These are phyloP conservation scores for Penicillium herquei DNA, from an alignment of 495 filamentous ascomycete genomes.

Conservation along the genomic window DNA sequence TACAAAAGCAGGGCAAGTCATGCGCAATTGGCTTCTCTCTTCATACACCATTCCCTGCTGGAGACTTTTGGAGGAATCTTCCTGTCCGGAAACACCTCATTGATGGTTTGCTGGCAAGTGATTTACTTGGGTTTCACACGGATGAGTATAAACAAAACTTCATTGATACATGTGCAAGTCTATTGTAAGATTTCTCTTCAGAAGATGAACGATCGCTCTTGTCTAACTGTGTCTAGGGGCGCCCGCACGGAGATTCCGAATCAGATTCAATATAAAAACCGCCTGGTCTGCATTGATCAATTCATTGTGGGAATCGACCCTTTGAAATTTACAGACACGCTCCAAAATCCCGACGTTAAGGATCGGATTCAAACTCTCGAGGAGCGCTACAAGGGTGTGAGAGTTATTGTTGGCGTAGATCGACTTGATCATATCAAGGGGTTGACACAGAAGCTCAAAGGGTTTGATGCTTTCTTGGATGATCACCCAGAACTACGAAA, in stretches of 20 bases:
- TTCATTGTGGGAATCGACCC: conserved; percentile 95
- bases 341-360: conserved; percentile 70
- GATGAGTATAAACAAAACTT: conserved; percentile 94
- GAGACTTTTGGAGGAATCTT: conserved; percentile 86
- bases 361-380: conserved; percentile 73
- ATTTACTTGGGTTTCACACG: conserved; percentile 91
- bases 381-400: conserved; percentile 80
- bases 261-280: conserved; percentile 73
- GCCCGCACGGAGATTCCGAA: conserved; percentile 46
- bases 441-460: conserved; percentile 90
- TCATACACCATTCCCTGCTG: conserved; percentile 91
- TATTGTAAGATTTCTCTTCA: conserved; percentile 54
- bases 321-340: conserved; percentile 78
- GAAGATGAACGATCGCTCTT: too few relatives aligned
- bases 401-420: conserved; percentile 91
- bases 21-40: conserved; percentile 94
- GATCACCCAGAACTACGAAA: conserved; percentile 91
- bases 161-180: conserved; percentile 76
- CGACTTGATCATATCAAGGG: conserved; percentile 95
- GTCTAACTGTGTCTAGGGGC: conserved; percentile 8
- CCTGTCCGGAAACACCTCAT: conserved; percentile 84
- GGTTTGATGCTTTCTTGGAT: conserved; percentile 84
- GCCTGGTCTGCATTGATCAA: conserved; percentile 69
- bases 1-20: conserved; percentile 62
- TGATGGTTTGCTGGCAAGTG: conserved; percentile 75